A percentile compares a stretch with the other conserved stretches of the same genome.
Evolutionary conservation across 257 asterid genomes (phyloP).

Genomic region (Nicotiana attenuata): DNA sequence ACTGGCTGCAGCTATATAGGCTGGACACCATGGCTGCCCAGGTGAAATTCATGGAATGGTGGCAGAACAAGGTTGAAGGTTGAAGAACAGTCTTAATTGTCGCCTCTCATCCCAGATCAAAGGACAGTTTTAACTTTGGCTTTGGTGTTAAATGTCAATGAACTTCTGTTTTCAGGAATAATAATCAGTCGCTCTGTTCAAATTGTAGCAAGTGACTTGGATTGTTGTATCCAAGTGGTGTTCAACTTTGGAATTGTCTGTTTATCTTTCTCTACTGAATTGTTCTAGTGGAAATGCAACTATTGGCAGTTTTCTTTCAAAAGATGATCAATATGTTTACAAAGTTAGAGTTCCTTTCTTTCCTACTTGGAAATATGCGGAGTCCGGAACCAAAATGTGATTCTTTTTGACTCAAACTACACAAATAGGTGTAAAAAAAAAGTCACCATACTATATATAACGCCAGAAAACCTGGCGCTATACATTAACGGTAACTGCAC

Average conservation of each 20-base stretch:
- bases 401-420: too few species aligned
- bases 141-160: neutral
- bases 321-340: neutral
- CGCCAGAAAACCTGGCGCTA: too few species aligned
- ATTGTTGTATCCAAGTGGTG: neutral
- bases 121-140: neutral
- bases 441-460: too few species aligned
- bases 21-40: constrained; percentile 70
- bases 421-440: too few species aligned
- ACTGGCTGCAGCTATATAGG: constrained; percentile 70
- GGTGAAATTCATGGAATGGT: constrained; percentile 85
- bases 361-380: neutral
- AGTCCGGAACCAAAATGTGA: too few species aligned
- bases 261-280: neutral
- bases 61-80: constrained; percentile 75
- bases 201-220: neutral
- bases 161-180: neutral
- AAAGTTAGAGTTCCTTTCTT: neutral
- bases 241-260: neutral
- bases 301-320: neutral
- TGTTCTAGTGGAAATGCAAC: neutral
- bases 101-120: neutral
- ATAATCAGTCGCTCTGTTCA: neutral
- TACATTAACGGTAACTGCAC: too few species aligned
- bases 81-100: constrained; percentile 23